Base-by-base conservation (phyloP, 768 basidiomycete genomes). In the Tricholoma hemisulphureum region DNA sequence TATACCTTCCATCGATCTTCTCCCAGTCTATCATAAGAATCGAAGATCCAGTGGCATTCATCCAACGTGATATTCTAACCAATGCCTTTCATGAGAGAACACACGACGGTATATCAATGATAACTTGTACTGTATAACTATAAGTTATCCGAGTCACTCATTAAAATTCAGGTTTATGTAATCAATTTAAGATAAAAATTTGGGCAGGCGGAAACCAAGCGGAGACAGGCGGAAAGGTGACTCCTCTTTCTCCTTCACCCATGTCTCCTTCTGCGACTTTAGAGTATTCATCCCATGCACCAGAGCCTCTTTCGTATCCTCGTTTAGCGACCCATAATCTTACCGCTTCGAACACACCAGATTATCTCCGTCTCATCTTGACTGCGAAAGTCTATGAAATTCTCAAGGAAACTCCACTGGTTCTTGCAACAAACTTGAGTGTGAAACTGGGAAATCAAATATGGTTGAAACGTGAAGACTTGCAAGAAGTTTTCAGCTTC, bases 401-500 rank as follows among this genome's bases (percentile, higher is more conserved):
- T 64, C 70, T 95, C 65, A 85, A 88, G 63, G 90, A 93, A 72
- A 97, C 96, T 0, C 96, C 96, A 2, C 83, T 98, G 37, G 89
- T 95, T 18, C 81, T 82, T 52, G 95, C 96, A 26, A 83, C 86
- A 16, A 93, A 91, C 67, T 83, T 99, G 20, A 95, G 93, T 64
- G 74, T 88, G 59, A 86, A 89, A 60, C 79, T 98, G 1, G 97
- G 97, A 1, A 94, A 93, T 69, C 84, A 95, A 63, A 89, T 99
- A 73, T 95, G 89, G 86, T 83, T 99, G 58, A 99, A 99, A 75
- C 85, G 97, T 23, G 97, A 99, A 73, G 97, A 99, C 67, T 81
- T 97, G 2, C 96, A 98, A 46, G 89, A 93, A 67, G 97, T 99
- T 18, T 99, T 99, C 72, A 95, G 93, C 71, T 99, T 99, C 86